A percentile compares a stretch with the other conserved stretches of the same genome.
These are phyloP conservation scores for Diaporthe citri DNA, from an alignment of 2,329 filamentous ascomycete genomes.

Conservation along the genomic window DNA sequence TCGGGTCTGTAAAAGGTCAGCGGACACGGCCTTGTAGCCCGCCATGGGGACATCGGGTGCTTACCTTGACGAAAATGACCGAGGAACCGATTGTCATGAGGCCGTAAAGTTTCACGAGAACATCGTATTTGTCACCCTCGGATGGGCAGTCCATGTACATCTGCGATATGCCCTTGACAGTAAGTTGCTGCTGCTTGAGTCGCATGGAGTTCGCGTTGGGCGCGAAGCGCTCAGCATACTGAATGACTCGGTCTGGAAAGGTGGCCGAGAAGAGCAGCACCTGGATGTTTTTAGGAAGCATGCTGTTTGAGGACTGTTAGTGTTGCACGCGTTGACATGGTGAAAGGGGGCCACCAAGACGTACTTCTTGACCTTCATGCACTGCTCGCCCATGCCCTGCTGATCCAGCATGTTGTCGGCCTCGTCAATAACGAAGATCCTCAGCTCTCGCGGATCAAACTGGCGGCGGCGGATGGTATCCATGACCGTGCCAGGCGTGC, in stretches of 20 bases:
- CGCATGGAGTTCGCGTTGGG: conserved; percentile 89
- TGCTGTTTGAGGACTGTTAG: conserved; percentile 57
- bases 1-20: conserved; percentile 72
- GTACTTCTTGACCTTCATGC: conserved; percentile 87
- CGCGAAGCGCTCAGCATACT: conserved; percentile 86
- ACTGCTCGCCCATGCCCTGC: conserved; percentile 95
- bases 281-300: conserved; percentile 82
- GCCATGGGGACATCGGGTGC: conserved; percentile 42
- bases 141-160: conserved; percentile 94
- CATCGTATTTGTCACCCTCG: conserved; percentile 86
- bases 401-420: conserved; percentile 99
- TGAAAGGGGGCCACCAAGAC: conserved; percentile 47
- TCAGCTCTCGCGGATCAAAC: conserved; percentile 79
- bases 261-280: conserved; percentile 97
- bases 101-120: conserved; percentile 92
- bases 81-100: conserved; percentile 97
- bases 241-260: conserved; percentile 86
- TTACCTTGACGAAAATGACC: conserved; percentile 95
- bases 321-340: not conserved
- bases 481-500: conserved; percentile 92
- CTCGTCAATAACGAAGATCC: conserved; percentile 92
- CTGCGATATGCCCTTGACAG: conserved; percentile 96
- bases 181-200: conserved; percentile 89
- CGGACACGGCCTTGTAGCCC: not conserved
- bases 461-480: conserved; percentile 85